phyloP scores from a whole-genome alignment of 208 protist genomes.

The Balamuthia mandrillaris region DNA sequence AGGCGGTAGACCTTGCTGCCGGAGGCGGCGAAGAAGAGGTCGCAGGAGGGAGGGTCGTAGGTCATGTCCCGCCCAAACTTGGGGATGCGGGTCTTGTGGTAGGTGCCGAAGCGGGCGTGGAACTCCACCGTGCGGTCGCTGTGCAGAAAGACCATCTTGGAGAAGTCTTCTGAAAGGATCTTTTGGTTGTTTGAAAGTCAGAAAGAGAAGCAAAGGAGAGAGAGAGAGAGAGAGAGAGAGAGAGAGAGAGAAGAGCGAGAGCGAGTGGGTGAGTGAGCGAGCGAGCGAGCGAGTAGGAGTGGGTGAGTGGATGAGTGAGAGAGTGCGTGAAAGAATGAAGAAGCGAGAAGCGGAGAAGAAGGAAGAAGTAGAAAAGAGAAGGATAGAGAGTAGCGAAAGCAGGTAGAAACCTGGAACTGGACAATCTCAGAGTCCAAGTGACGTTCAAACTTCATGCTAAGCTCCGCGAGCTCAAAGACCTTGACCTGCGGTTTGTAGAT shows the following conservation, averaged over 20 bases:
- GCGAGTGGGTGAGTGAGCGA: too few species aligned
- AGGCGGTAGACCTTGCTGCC: constrained; percentile 46
- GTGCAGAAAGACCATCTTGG: constrained; percentile 63
- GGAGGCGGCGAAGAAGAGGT: constrained; percentile 49
- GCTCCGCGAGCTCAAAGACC: constrained; percentile 47
- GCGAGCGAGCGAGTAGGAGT: too few species aligned
- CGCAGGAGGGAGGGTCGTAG: constrained; percentile 50
- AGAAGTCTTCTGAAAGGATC: constrained; percentile 65
- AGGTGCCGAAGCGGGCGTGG: constrained; percentile 66
- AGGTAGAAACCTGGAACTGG: constrained; percentile 43
- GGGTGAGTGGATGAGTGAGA: too few species aligned
- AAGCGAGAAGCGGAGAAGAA: too few species aligned
- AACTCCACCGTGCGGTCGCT: constrained; percentile 70
- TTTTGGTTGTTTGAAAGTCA: constrained; percentile 11
- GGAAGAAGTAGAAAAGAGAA: too few species aligned
- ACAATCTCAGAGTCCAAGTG: constrained; percentile 61
- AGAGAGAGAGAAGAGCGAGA: too few species aligned
- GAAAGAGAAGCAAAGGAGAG: background rate
- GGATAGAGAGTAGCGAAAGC: background rate
- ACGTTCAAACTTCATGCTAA: constrained; percentile 72
- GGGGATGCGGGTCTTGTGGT: constrained; percentile 64
- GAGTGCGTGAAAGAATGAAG: too few species aligned
- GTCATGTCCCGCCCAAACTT: constrained; percentile 51
- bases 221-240: background rate
- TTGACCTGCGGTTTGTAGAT: constrained; percentile 55